Evolutionary conservation across 2,329 filamentous ascomycete genomes (phyloP), one percentile per base, ranked within the genome.

Genomic region (Paecilomyces sp.): DNA sequence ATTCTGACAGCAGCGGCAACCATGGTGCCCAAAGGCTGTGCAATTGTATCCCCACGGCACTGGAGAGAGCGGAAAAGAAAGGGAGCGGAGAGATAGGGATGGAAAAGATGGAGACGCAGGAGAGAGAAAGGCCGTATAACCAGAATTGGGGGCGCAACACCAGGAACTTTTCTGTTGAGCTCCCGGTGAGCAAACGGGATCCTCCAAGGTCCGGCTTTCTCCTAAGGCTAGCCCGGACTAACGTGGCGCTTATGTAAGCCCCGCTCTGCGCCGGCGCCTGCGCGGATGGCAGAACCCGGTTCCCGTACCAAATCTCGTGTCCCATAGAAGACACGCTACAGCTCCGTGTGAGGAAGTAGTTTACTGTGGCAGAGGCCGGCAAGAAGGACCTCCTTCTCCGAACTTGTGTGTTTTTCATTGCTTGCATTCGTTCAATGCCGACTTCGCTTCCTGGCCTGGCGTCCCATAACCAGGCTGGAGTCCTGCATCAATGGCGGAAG

Each of bases 1-100:
- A 78, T 77, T 66, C 78, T 72, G 64, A 78, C 72, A 68, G 72
- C 73, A 68, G 75, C 74, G 69, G 83, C 81, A 74, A 83, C 82
- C 83, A 85, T 85, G 73, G 76, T 80, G 75, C 68, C 65, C 57
- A 63, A 65, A 66, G 69, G 68, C 69, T 69, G 66, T 61, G 56
- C 56, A 59, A 63, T 61, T 33, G 50, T 13, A 61, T 58, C 55
- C 57, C 57, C 57, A 64, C 47, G 59, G 50, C 60, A 63, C 62
- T 53, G 55, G 58, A 56, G 59, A 61, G 59, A 15, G 15, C 41
- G 15, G 18, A 47, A 65, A 6, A 54, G 58, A 56, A 62, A 60
- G 62, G 60, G 62, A 61, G 59, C 55, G 63, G 63, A 57, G 59
- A 65, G 60, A 59, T 63, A 54, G 60, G 54, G 55, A 58, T 58